Evolutionary conservation across 805 yeast species (phyloP).

Genomic region (Saitoella complicata): DNA sequence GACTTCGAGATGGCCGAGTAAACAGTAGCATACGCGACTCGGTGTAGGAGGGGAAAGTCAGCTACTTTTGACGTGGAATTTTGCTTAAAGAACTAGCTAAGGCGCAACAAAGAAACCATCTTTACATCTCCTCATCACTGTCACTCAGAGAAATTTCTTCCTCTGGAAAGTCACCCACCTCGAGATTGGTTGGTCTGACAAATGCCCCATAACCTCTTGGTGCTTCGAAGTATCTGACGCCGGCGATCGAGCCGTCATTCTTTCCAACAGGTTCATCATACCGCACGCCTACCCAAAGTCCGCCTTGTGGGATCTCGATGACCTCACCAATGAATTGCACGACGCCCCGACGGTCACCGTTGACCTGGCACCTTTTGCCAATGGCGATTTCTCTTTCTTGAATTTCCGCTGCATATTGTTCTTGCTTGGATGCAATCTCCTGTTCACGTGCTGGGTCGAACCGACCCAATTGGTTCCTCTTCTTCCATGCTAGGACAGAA

Average conservation of each 20-base stretch:
- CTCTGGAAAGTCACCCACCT: slow-evolving; percentile 52
- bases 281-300: slow-evolving; percentile 66
- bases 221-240: slow-evolving; percentile 42
- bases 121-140: slow-evolving; percentile 20
- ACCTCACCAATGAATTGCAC: slow-evolving; percentile 56
- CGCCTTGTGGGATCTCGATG: slow-evolving; percentile 32
- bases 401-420: background rate
- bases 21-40: too few relatives aligned
- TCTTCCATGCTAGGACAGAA: slow-evolving; percentile 67
- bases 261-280: slow-evolving; percentile 79
- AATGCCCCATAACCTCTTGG: slow-evolving; percentile 54
- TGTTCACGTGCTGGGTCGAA: slow-evolving; percentile 39
- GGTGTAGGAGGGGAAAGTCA: too few relatives aligned
- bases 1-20: too few relatives aligned
- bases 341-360: slow-evolving; percentile 44
- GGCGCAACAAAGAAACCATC: too few relatives aligned
- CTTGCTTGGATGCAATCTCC: slow-evolving; percentile 17
- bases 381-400: slow-evolving; percentile 21
- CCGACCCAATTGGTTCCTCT: slow-evolving; percentile 49
- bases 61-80: too few relatives aligned
- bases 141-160: slow-evolving; percentile 32
- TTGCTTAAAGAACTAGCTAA: too few relatives aligned
- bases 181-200: slow-evolving; percentile 51
- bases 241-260: slow-evolving; percentile 62
- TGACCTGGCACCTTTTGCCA: slow-evolving; percentile 35